Base-by-base conservation (phyloP, 2,329 filamentous ascomycete species). In the Nectriaceae sp. region DNA sequence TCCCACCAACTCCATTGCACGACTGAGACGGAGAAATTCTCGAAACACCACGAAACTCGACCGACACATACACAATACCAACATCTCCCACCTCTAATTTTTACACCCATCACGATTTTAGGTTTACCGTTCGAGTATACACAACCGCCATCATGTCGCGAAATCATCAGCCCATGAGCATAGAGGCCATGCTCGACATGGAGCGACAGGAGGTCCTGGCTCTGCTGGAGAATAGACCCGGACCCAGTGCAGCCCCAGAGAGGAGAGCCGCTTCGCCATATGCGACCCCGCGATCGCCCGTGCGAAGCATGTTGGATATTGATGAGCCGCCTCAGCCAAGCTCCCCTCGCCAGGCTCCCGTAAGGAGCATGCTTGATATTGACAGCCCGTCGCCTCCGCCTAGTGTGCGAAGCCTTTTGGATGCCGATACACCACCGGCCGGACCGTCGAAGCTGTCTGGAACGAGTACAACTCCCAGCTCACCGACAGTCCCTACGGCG, bases 121-220 rank as follows among this genome's bases (percentile, higher is more conserved):
- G n/a, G n/a, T n/a, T n/a, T n/a, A n/a, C n/a, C n/a, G n/a, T n/a
- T n/a, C n/a, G n/a, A n/a, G n/a, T 29, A 29, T 13, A 29, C 24
- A 13, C 43, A 46, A 21, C 44, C 46, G 50, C 41, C 59, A 61
- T 43, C 51, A 71, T 71, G 69, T 64, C 69, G 50, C 63, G 60
- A 44, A 63, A 57, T 10, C 54, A 64, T 42, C 69, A 71, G 42
- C 73, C 75, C 18, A 90, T 90, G 85, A 90, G 87, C 63, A 82
- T 92, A 63, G 88, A 90, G 71, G 82, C 86, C 41, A 82, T 85
- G 56, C 76, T 91, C 54, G 88, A 91, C 65, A 85, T 90, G 74
- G 89, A 93, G 75, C 81, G 87, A 53, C 77, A 78, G 54, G 87
- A 90, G 70, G 84, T 91, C 33, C 75, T 90, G 56, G 84, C 83